These are phyloP conservation scores for Porogramme epimiltina DNA, from an alignment of 1,284 basidiomycete genomes.

Conservation along the genomic window DNA sequence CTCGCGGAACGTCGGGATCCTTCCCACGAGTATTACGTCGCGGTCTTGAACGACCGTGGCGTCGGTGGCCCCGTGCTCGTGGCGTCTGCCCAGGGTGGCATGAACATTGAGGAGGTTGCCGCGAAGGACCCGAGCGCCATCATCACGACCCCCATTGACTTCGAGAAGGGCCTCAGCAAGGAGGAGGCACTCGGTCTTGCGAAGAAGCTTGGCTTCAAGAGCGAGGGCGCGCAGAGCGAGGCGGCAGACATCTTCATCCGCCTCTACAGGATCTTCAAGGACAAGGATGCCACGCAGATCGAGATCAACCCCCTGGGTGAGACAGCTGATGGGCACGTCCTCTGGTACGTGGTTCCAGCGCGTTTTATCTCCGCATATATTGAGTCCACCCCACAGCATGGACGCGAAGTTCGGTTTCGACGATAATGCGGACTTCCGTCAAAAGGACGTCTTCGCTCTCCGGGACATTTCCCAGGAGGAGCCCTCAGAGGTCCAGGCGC, in stretches of 20 bases:
- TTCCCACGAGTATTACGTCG: slow-evolving; percentile 97
- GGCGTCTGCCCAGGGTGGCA: slow-evolving; percentile 91
- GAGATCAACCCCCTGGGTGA: slow-evolving; percentile 99
- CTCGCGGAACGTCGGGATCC: slow-evolving; percentile 94
- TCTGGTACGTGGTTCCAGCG: slow-evolving; percentile 71
- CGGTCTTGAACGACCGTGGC: slow-evolving; percentile 94
- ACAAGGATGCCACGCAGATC: slow-evolving; percentile 99
- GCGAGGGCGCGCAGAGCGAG: slow-evolving; percentile 68
- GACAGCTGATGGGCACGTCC: slow-evolving; percentile 88
- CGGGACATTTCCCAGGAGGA: slow-evolving; percentile 97
- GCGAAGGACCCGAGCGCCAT: slow-evolving; percentile 95
- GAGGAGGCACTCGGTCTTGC: slow-evolving; percentile 80
- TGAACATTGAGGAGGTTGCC: slow-evolving; percentile 99
- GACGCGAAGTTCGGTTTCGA: slow-evolving; percentile 99
- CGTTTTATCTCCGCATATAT: not conserved
- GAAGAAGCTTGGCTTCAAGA: slow-evolving; percentile 89
- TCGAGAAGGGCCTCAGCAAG: slow-evolving; percentile 81
- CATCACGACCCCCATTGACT: slow-evolving; percentile 94
- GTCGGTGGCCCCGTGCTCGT: slow-evolving; percentile 92
- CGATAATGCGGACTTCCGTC: slow-evolving; percentile 99
- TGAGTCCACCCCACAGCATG: slow-evolving; percentile 67
- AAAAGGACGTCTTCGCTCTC: slow-evolving; percentile 87
- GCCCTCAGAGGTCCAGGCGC: slow-evolving; percentile 94
- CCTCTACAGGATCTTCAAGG: slow-evolving; percentile 97
- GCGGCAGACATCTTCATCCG: slow-evolving; percentile 95